Base-by-base conservation (phyloP, 2,329 filamentous ascomycete genomes). In the Pseudonectria foliicola region DNA sequence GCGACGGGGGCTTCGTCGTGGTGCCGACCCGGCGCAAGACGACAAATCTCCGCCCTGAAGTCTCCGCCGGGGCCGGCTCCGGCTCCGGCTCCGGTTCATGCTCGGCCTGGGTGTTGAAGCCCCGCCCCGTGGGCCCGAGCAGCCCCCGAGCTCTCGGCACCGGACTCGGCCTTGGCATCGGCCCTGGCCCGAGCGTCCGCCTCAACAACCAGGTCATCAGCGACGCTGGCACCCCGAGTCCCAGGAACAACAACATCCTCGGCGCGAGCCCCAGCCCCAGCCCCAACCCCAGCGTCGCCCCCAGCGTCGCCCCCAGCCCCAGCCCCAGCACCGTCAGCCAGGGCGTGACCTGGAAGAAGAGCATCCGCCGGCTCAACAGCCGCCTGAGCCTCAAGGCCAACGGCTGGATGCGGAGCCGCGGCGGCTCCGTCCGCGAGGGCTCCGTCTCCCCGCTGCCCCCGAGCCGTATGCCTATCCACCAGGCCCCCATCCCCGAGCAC, bases 331-430 rank as follows among this genome's bases (percentile, higher is more conserved):
- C 29, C 4, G 7, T 4, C 27, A 12, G n/a, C 26, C 23, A 34
- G 13, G 16, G 26, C 38, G 31, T 38, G 13, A 38, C 11, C 1
- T 54, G 44, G 23, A 43, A 48, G 12, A 41, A 45, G 14, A 48
- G 50, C 12, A 29, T 54, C 3, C 41, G 47, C 10, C 35, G 42
- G 21, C 33, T 54, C 2, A 50, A 46, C 10, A 39, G 35, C 7
- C 32, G 39, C 3, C 37, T 59, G 2, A 47, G 48, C 33, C 33
- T 46, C 33, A 53, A 47, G 33, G 44, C 52, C 0, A 34, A 49
- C n/a, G 46, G 43, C 14, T 57, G 57, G 54, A 46, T 51, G 16
- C 18, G 18, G 5, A 21, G 8, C 18, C 18, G 18, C 8, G 18
- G 18, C 18, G 18, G 18, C 18, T 21, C 18, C 18, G 18, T 21